phyloP scores from a whole-genome alignment of 179 eudicot genomes.

The Nepenthes alata region DNA sequence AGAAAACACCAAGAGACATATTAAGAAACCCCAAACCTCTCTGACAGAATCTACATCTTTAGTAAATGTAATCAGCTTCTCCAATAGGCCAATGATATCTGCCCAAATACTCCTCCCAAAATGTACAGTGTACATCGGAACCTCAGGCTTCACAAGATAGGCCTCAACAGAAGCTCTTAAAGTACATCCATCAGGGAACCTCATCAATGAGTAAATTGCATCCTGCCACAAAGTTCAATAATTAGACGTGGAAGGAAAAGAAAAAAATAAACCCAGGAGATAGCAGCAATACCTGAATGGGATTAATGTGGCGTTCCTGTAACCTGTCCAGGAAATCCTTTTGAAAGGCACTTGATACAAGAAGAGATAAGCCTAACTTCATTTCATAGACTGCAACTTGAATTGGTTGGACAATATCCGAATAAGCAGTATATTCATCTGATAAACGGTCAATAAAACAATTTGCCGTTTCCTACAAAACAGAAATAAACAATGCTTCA shows the following conservation, averaged over 20 bases:
- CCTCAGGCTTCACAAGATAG: conserved; percentile 15
- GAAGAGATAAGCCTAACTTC: conserved; percentile 72
- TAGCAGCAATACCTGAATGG: conserved; percentile 34
- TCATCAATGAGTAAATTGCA: conserved; percentile 51
- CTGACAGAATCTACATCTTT: conserved; percentile 21
- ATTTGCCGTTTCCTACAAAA: conserved; percentile 55
- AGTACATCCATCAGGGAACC: conserved; percentile 56
- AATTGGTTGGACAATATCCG: conserved; percentile 75
- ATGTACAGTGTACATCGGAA: conserved; percentile 27
- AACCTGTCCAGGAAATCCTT: conserved; percentile 28
- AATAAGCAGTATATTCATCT: conserved; percentile 46
- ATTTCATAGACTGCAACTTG: conserved; percentile 88
- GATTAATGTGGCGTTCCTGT: conserved; percentile 30
- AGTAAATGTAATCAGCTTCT: conserved; percentile 30
- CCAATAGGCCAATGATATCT: conserved; percentile 43
- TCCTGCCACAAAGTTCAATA: conserved; percentile 33
- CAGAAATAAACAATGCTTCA: conserved; percentile 3
- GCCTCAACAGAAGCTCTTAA: conserved; percentile 33
- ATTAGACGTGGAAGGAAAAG: conserved; percentile 3
- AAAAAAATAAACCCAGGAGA: background rate
- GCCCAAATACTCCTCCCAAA: conserved; percentile 25
- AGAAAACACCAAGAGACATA: background rate
- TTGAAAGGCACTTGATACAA: conserved; percentile 37
- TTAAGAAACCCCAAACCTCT: conserved; percentile 28
- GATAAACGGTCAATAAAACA: conserved; percentile 61